A percentile compares a stretch with the other conserved stretches of the same genome.
phyloP scores from a whole-genome alignment of 1,284 basidiomycete species.

The Ganoderma resinaceum region DNA sequence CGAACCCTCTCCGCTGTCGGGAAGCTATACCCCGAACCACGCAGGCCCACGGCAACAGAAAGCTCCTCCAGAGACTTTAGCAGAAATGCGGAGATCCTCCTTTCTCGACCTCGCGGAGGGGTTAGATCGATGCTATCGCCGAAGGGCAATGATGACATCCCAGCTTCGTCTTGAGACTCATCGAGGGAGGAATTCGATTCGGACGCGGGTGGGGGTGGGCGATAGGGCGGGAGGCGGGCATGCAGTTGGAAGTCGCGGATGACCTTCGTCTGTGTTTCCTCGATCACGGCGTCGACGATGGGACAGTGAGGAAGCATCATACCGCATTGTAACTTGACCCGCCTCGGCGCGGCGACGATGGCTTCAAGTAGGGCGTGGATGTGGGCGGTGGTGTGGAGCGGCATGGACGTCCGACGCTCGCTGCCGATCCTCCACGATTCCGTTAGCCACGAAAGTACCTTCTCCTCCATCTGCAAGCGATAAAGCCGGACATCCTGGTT shows the following conservation, averaged over 20 bases:
- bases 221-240: slow-evolving; percentile 62
- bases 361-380: slow-evolving; percentile 68
- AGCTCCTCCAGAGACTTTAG: slow-evolving; percentile 63
- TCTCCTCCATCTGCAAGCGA: slow-evolving; percentile 83
- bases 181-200: not conserved
- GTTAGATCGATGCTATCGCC: slow-evolving; percentile 40
- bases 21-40: slow-evolving; percentile 42
- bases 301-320: slow-evolving; percentile 69
- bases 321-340: slow-evolving; percentile 53
- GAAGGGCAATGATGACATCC: not conserved
- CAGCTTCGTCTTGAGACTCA: not conserved
- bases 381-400: slow-evolving; percentile 64
- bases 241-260: slow-evolving; percentile 77
- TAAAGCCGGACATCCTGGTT: slow-evolving; percentile 84
- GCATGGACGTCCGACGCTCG: slow-evolving; percentile 45
- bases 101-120: slow-evolving; percentile 60
- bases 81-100: slow-evolving; percentile 72
- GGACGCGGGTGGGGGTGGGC: not conserved
- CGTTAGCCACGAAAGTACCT: slow-evolving; percentile 84
- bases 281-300: slow-evolving; percentile 65
- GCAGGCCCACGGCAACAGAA: slow-evolving; percentile 54
- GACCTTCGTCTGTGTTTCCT: slow-evolving; percentile 60
- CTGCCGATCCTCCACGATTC: slow-evolving; percentile 69
- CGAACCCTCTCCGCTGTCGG: slow-evolving; percentile 69
- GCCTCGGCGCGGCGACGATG: slow-evolving; percentile 62